phyloP scores from a whole-genome alignment of 2,329 filamentous ascomycete species.

The Talaromyces sp. region DNA sequence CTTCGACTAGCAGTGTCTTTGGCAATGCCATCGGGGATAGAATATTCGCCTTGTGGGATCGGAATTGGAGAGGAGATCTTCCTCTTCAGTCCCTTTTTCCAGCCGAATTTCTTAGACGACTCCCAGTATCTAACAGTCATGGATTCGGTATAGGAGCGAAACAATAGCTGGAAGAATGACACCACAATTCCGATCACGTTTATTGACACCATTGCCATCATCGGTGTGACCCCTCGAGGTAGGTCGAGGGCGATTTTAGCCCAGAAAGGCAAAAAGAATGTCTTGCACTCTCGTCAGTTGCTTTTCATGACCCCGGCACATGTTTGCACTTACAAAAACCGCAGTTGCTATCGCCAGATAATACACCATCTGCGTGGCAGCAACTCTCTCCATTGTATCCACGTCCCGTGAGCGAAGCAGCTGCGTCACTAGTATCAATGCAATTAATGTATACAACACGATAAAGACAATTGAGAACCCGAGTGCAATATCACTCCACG shows the following conservation, averaged over 20 bases:
- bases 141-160: conserved; percentile 16
- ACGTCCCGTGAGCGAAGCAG: conserved; percentile 19
- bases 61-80: conserved; percentile 6
- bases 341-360: conserved; percentile 20
- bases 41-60: not conserved
- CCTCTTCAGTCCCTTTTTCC: not conserved
- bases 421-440: conserved; percentile 15
- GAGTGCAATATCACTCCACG: conserved; percentile 22
- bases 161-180: conserved; percentile 21
- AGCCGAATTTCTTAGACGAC: not conserved
- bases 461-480: conserved; percentile 18
- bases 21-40: not conserved
- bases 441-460: conserved; percentile 18
- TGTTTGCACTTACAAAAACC: conserved; percentile 20
- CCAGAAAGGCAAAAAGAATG: conserved; percentile 22
- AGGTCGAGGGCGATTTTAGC: conserved; percentile 1
- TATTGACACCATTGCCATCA: conserved; percentile 21
- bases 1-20: not conserved
- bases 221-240: conserved; percentile 12
- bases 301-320: not conserved
- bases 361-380: conserved; percentile 22
- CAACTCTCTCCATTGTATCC: conserved; percentile 20
- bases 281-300: conserved; percentile 8
- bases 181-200: conserved; percentile 23
- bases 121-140: conserved; percentile 5